phyloP scores from a whole-genome alignment of 2,329 filamentous ascomycete genomes.

The Pezicula neosporulosa region DNA sequence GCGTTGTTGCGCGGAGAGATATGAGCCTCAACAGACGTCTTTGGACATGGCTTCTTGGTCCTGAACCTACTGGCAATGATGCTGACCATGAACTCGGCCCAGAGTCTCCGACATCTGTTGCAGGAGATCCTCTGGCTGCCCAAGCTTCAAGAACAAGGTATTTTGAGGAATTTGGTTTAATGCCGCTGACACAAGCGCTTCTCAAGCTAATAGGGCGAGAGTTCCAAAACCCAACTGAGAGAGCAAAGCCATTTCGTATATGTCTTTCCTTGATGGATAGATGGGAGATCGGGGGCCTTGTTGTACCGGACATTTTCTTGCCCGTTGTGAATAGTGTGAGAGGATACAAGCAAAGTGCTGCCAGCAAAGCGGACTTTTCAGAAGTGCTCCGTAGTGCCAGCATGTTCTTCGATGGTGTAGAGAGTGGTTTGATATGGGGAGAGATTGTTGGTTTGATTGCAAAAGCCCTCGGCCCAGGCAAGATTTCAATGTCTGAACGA shows the following conservation, averaged over 20 bases:
- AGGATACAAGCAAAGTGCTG: constrained; percentile 63
- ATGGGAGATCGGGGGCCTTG: constrained; percentile 91
- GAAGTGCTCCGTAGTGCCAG: constrained; percentile 92
- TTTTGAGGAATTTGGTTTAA: constrained; percentile 76
- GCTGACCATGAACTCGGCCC: constrained; percentile 36
- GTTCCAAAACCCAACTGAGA: constrained; percentile 54
- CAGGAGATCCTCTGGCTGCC: constrained; percentile 21
- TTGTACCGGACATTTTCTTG: constrained; percentile 86
- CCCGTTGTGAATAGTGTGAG: constrained; percentile 79
- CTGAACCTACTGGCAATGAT: constrained; percentile 52
- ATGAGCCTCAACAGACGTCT: constrained; percentile 94
- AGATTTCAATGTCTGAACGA: constrained; percentile 36
- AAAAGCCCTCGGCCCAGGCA: constrained; percentile 50
- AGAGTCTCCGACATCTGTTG: constrained; percentile 37
- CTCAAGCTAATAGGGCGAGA: constrained; percentile 68
- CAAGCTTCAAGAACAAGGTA: constrained; percentile 65
- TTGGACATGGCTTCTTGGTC: constrained; percentile 95
- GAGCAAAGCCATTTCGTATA: constrained; percentile 83
- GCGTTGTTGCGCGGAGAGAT: constrained; percentile 83
- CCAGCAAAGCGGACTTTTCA: constrained; percentile 67
- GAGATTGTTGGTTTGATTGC: constrained; percentile 70
- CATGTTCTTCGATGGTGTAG: constrained; percentile 95
- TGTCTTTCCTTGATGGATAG: constrained; percentile 96
- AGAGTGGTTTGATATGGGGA: constrained; percentile 88
- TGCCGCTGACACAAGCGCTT: constrained; percentile 70